These are phyloP conservation scores for Puccinia coronata DNA, from an alignment of 1,284 basidiomycete genomes.

Conservation along the genomic window DNA sequence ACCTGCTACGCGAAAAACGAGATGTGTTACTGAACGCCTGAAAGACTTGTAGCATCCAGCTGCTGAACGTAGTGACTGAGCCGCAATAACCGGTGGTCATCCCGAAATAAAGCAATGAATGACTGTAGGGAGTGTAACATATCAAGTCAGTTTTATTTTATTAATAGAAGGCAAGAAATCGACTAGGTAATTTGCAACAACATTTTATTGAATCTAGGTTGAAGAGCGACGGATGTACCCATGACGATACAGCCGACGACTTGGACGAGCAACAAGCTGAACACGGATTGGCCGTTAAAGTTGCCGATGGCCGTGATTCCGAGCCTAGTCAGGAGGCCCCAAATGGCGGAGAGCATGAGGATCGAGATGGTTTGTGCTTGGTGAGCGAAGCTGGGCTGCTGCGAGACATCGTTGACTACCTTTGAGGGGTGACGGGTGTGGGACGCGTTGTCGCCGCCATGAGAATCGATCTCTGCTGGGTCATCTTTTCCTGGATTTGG, in stretches of 20 bases:
- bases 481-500: neutral
- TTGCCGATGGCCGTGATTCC: constrained; percentile 61
- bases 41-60: constrained; percentile 89
- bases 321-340: constrained; percentile 59
- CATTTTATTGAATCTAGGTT: constrained; percentile 72
- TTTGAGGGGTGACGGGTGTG: neutral
- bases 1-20: constrained; percentile 67
- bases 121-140: constrained; percentile 63
- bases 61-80: constrained; percentile 91
- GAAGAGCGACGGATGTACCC: constrained; percentile 73
- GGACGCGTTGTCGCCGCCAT: neutral
- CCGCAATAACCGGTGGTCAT: constrained; percentile 93
- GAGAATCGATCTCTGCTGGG: neutral
- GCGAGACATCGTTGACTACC: neutral
- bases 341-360: constrained; percentile 58
- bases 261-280: constrained; percentile 82
- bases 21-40: constrained; percentile 76
- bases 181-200: constrained; percentile 62
- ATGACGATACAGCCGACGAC: constrained; percentile 87
- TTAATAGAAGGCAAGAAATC: neutral
- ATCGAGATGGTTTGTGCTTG: constrained; percentile 55
- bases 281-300: constrained; percentile 75
- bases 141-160: neutral
- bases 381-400: constrained; percentile 21
- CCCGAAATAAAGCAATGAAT: constrained; percentile 82